Evolutionary conservation across 116 monocot species (phyloP).

Genomic region (Trichopus zeylanicus): DNA sequence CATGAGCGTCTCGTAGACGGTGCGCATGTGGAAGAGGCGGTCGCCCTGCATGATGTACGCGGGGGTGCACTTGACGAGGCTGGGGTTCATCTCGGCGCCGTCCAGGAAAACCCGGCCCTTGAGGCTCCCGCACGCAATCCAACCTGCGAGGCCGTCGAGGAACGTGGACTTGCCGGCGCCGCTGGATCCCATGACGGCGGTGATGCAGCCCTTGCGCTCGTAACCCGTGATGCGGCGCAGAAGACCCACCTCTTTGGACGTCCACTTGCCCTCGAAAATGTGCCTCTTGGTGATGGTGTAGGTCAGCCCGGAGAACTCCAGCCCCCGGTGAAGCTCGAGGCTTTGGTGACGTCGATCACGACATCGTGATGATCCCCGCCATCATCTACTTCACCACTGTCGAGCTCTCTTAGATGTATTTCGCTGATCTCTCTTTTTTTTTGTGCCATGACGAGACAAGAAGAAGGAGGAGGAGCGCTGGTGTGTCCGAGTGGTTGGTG

Average conservation of each 20-base stretch:
- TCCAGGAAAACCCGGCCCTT: conserved; percentile 29
- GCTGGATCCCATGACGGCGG: conserved; percentile 50
- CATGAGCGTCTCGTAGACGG: conserved; percentile 49
- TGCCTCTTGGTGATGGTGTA: conserved; percentile 41
- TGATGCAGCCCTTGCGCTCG: conserved; percentile 33
- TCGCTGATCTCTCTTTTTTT: too few species aligned
- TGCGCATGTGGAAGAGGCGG: conserved; percentile 43
- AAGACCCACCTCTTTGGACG: conserved; percentile 24
- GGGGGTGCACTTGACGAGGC: conserved; percentile 30
- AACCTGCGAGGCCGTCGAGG: conserved; percentile 36
- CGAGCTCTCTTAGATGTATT: too few species aligned
- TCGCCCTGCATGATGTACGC: conserved; percentile 55
- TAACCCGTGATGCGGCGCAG: conserved; percentile 37
- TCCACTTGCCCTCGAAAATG: conserved; percentile 29
- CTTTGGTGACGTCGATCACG: conserved; percentile 16
- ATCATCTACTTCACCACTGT: not conserved
- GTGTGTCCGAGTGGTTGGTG: too few species aligned
- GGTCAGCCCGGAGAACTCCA: conserved; percentile 29
- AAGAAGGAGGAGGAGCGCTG: too few species aligned
- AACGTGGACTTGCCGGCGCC: conserved; percentile 65
- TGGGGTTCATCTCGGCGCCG: conserved; percentile 38
- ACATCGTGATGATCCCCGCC: not conserved
- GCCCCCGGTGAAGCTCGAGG: conserved; percentile 20
- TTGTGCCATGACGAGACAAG: too few species aligned
- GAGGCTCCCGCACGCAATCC: conserved; percentile 35